Base-by-base conservation (phyloP, 345 rosid genomes). In the Lepidium didymum region DNA sequence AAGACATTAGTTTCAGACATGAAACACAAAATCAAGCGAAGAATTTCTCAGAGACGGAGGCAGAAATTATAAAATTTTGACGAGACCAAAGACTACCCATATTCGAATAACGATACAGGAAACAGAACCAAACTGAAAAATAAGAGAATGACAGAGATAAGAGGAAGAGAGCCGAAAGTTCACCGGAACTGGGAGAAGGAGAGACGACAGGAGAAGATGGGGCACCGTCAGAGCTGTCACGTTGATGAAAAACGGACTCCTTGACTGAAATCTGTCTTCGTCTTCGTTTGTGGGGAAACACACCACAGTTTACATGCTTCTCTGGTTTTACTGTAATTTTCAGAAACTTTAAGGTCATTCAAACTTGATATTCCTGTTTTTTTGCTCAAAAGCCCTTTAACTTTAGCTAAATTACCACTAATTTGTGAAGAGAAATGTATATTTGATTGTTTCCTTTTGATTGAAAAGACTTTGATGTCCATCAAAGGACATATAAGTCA, bases 181-280 rank as follows among this genome's bases (percentile, higher is more conserved):
- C 44, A 72, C 76, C 76, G 60, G 71, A 47, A 52, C 0, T 23
- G 0, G 36, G 51, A 56, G 56, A 33, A 58, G 15, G 19, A 27
- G 72, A 58, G 16, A 14, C 37, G 56, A 15, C 11, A 10, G 21
- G 35, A 10, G 7, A 9, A 18, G 51, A 44, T 11, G 36, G 36
- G 62, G 14, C 19, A 44, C 49, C 56, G 72, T 47, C 72, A 52
- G 36, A 16, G 68, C 56, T 74, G 50, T 74, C n/a, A 60, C 68
- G 77, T 43, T 68, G 25, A 43, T 42, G 38, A 56, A 15, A 6
- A 58, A 58, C 68, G 10, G 73, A 44, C 68, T 51, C 49, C 59
- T 73, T 74, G 67, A 67, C 73, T 67, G 73, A 52, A 73, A 58
- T 61, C 43, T 59, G 62, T 67, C 68, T 21, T 44, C 73, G 14